Evolutionary conservation across 768 basidiomycete genomes (phyloP).

Genomic region (Trametes punicea): DNA sequence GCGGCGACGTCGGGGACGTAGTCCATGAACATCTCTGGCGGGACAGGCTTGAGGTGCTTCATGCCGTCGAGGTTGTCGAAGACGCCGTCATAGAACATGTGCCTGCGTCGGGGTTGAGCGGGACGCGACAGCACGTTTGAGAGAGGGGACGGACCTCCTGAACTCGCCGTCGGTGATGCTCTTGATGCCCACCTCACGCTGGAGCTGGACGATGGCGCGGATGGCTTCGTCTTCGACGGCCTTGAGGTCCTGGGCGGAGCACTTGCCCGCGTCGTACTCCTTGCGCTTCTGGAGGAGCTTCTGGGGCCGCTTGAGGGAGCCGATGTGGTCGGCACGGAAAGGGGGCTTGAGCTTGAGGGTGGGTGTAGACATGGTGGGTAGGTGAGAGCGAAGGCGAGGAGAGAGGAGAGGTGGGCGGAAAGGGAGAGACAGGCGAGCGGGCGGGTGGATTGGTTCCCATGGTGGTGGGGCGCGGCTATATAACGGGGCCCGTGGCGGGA

Average conservation of each 20-base stretch:
- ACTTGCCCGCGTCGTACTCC: constrained; percentile 40
- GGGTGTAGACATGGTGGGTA: constrained; percentile 9
- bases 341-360: constrained; percentile 34
- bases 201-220: constrained; percentile 48
- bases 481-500: not conserved
- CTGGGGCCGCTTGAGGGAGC: constrained; percentile 55
- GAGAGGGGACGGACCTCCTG: constrained; percentile 25
- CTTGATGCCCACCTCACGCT: constrained; percentile 52
- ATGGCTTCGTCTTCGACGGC: constrained; percentile 53
- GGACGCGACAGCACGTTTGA: not conserved
- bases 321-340: constrained; percentile 55
- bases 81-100: constrained; percentile 61
- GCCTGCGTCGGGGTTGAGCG: constrained; percentile 31
- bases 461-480: constrained; percentile 15
- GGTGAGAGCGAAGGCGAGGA: not conserved
- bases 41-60: constrained; percentile 39
- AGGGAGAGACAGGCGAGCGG: not conserved
- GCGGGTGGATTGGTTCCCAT: constrained; percentile 6
- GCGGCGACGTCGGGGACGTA: constrained; percentile 35
- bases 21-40: constrained; percentile 21
- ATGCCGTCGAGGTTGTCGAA: constrained; percentile 67
- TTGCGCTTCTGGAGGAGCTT: constrained; percentile 47
- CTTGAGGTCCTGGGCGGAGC: constrained; percentile 42
- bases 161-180: constrained; percentile 64
- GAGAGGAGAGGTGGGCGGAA: not conserved